phyloP scores from a whole-genome alignment of 257 asterid species.

The Paraleonurus japonicus region DNA sequence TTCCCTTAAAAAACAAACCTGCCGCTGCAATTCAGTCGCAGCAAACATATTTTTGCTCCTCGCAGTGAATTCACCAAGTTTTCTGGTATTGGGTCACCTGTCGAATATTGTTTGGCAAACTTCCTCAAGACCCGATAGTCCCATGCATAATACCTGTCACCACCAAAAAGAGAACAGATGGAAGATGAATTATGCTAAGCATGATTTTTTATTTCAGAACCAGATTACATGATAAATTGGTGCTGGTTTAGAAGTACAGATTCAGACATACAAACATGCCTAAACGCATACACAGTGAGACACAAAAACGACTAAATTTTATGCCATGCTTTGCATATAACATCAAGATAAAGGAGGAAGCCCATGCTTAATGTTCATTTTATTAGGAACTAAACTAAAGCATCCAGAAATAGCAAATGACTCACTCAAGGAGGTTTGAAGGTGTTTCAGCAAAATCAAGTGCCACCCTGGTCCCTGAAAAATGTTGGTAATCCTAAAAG shows the following conservation, averaged over 20 bases:
- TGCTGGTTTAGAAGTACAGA: not conserved
- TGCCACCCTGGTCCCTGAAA: conserved; percentile 86
- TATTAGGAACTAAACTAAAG: not conserved
- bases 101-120: conserved; percentile 78
- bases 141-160: conserved; percentile 81
- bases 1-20: conserved; percentile 49
- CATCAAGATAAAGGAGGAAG: conserved; percentile 16
- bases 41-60: conserved; percentile 85
- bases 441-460: conserved; percentile 98
- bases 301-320: not conserved
- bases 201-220: conserved; percentile 4
- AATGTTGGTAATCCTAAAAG: conserved; percentile 92
- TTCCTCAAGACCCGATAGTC: conserved; percentile 76
- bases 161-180: conserved; percentile 8
- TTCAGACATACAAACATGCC: conserved; percentile 5
- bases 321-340: conserved; percentile 23
- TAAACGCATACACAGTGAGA: not conserved
- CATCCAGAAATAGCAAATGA: conserved; percentile 18
- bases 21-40: conserved; percentile 92
- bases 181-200: conserved; percentile 7
- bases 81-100: conserved; percentile 89
- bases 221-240: conserved; percentile 4
- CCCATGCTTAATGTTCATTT: conserved; percentile 11
- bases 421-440: conserved; percentile 95
- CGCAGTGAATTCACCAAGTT: conserved; percentile 64